Evolutionary conservation across 164 flowering plant genomes (phyloP), one percentile per base, ranked within the genome.

Genomic region (Sextonia rubra): DNA sequence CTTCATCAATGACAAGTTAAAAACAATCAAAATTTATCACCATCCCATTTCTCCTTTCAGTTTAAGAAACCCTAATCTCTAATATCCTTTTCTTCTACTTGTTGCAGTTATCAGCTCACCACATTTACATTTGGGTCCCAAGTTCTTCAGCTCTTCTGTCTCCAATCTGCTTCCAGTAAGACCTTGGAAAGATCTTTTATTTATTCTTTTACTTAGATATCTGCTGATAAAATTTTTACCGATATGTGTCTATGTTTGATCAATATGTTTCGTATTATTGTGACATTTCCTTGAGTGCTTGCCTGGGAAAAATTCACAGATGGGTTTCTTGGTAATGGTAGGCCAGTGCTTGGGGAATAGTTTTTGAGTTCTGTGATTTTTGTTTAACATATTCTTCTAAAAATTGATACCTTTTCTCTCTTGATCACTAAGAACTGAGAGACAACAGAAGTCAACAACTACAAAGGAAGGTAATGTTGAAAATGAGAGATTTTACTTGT

Each of bases 91-190:
- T 64, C 2, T n/a, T 26, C 48, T 24, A 24, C 47, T 3, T 61
- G 17, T 32, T 71, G 81, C 91, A 94, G 98, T 77, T 94, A 94
- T 73, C 80, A 91, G 85, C 82, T 92, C 2, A 86, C 94, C 32
- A 85, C 80, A 60, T 92, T 94, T 64, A 85, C 89, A 55, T 92
- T 91, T 81, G 99, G 99, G 68, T 85, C 91, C 65, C 86, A 92
- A 61, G 87, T 81, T 71, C 85, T 94, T 82, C 71, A 86, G 81
- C 93, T 92, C 76, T 71, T 83, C 58, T 91, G 97, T 68, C 94
- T 91, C 25, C 93, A 89, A 64, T 88, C 97, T 58, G 96, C 98
- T 78, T 91, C 96, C 29, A 90, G 98, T 93, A 68, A 86, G 94
- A n/a, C 73, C 27, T 30, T 47, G 14, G 4, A 17, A 52, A 52